Conservation (phyloP, 1,284 basidiomycete genomes). For the Phellinidium pouzarii region DNA sequence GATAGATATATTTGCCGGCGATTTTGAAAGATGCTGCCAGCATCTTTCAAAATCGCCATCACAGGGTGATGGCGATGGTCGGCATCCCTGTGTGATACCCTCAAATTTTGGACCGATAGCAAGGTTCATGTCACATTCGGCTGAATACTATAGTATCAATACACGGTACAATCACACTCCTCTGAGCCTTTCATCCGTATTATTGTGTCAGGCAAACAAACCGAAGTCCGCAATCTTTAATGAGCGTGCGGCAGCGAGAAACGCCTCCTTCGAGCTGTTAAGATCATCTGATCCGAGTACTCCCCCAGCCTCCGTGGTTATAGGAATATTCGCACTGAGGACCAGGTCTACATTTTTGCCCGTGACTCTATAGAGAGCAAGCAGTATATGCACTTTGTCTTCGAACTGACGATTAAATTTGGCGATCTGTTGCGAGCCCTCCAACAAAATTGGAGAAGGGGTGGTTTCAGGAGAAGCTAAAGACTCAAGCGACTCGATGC, state of each 20-base stretch:
- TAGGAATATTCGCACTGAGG: constrained; percentile 74
- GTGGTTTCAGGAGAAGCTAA: constrained; percentile 33
- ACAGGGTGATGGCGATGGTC: too few relatives aligned
- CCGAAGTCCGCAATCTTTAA: constrained; percentile 66
- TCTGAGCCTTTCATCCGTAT: background rate
- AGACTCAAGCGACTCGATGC: constrained; percentile 29
- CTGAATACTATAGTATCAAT: background rate
- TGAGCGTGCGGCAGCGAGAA: constrained; percentile 50
- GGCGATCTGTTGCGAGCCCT: constrained; percentile 62
- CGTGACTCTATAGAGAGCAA: constrained; percentile 76
- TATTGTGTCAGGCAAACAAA: constrained; percentile 60
- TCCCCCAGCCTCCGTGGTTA: constrained; percentile 38
- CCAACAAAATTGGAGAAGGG: constrained; percentile 55
- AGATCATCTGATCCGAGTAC: constrained; percentile 35
- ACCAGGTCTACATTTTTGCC: constrained; percentile 72
- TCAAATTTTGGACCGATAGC: too few relatives aligned
- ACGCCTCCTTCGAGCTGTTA: constrained; percentile 41
- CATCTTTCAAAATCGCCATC: too few relatives aligned
- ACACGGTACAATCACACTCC: background rate
- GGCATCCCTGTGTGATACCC: too few relatives aligned
- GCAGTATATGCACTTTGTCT: constrained; percentile 68
- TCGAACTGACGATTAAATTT: constrained; percentile 65
- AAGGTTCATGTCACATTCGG: too few relatives aligned
- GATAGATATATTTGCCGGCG: too few relatives aligned
- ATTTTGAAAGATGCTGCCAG: too few relatives aligned